These are phyloP conservation scores for Yarrowia sp. DNA, from an alignment of 805 yeast species.

Conservation along the genomic window DNA sequence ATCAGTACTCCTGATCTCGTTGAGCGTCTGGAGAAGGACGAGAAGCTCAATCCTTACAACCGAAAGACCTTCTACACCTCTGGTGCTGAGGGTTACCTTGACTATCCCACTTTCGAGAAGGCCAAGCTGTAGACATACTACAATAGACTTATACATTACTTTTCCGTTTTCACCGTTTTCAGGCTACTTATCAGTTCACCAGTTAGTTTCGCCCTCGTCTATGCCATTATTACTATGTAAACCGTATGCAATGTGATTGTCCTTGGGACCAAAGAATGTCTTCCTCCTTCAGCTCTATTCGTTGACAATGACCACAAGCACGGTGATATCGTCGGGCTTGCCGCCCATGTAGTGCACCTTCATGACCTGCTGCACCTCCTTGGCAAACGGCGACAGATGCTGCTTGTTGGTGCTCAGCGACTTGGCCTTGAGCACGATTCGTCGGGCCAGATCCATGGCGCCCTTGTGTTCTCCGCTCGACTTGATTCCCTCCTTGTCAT, in stretches of 20 bases:
- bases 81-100: conserved; percentile 54
- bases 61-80: conserved; percentile 58
- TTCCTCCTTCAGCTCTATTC: conserved; percentile 1
- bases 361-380: conserved; percentile 68
- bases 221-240: conserved; percentile 4
- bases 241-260: conserved; percentile 12
- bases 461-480: conserved; percentile 46
- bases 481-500: conserved; percentile 43
- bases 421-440: conserved; percentile 71
- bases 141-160: background rate
- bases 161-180: too few species aligned
- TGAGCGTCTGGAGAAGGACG: conserved; percentile 53
- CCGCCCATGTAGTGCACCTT: conserved; percentile 84
- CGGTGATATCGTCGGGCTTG: conserved; percentile 93
- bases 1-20: conserved; percentile 65
- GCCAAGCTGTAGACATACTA: conserved; percentile 13
- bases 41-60: conserved; percentile 56
- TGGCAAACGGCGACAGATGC: conserved; percentile 86
- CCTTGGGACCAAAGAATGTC: background rate
- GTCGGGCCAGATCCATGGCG: conserved; percentile 58
- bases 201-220: too few species aligned
- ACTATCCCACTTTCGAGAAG: conserved; percentile 50
- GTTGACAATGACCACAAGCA: conserved; percentile 70
- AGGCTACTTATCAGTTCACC: too few species aligned
- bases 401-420: conserved; percentile 72